Conservation (phyloP, 1,139 yeast species). For the Scheffersomyces insectosa region DNA sequence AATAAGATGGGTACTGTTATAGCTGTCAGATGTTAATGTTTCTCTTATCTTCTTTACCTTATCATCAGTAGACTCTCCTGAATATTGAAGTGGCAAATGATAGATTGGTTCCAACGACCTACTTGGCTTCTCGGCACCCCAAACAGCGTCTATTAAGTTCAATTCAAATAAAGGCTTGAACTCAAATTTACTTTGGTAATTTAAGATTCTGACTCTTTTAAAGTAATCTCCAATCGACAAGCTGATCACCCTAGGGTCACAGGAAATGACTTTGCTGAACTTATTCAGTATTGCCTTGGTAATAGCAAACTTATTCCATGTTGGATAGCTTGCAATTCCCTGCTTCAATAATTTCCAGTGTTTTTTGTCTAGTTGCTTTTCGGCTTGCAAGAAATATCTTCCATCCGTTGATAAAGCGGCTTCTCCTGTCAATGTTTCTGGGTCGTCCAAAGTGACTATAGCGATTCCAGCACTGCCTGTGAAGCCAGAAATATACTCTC, state of each 20-base stretch:
- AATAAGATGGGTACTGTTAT: slow-evolving; percentile 30
- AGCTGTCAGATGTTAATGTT: slow-evolving; percentile 17
- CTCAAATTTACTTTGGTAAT: slow-evolving; percentile 20
- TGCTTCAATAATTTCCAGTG: slow-evolving; percentile 43
- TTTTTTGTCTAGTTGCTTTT: slow-evolving; percentile 35
- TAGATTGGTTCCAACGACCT: slow-evolving; percentile 42
- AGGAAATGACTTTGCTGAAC: slow-evolving; percentile 39
- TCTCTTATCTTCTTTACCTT: slow-evolving; percentile 32
- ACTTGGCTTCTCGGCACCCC: slow-evolving; percentile 42
- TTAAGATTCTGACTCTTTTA: slow-evolving; percentile 20
- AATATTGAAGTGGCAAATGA: slow-evolving; percentile 36
- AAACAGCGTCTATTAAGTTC: slow-evolving; percentile 42
- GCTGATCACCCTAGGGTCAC: slow-evolving; percentile 41
- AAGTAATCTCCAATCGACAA: slow-evolving; percentile 37
- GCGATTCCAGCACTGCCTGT: slow-evolving; percentile 62
- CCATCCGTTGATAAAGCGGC: slow-evolving; percentile 60
- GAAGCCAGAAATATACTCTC: slow-evolving; percentile 53
- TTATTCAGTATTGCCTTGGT: slow-evolving; percentile 32
- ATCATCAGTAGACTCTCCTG: slow-evolving; percentile 44
- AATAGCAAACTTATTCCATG: slow-evolving; percentile 41
- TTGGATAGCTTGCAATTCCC: slow-evolving; percentile 35
- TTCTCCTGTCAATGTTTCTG: slow-evolving; percentile 29
- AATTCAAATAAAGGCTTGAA: slow-evolving; percentile 32
- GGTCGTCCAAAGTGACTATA: slow-evolving; percentile 44
- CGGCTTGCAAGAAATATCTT: slow-evolving; percentile 53